Evolutionary conservation across 768 basidiomycete genomes (phyloP).

Genomic region (Amyloporia xantha): DNA sequence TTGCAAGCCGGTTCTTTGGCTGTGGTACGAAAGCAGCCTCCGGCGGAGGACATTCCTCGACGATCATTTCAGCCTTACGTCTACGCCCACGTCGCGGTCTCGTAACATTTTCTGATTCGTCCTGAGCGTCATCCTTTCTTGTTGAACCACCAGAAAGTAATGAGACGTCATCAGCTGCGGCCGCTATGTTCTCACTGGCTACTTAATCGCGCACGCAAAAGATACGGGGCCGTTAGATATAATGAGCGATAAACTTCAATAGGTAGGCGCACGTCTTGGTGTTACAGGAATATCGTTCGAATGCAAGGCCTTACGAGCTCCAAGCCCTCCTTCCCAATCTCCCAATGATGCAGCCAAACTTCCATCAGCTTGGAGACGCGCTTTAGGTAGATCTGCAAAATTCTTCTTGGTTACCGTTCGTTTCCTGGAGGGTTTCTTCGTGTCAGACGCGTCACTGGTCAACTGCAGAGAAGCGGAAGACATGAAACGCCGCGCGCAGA

Average conservation of each 20-base stretch:
- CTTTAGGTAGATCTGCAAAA: constrained; percentile 51
- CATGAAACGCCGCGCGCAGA: not conserved
- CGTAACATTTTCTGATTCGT: too few relatives aligned
- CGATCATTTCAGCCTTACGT: not conserved
- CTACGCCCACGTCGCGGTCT: not conserved
- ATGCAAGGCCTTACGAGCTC: constrained; percentile 1
- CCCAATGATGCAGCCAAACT: constrained; percentile 34
- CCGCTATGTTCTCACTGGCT: not conserved
- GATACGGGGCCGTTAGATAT: not conserved
- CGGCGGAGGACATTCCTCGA: not conserved
- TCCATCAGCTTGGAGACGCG: constrained; percentile 38
- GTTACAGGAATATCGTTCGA: not conserved
- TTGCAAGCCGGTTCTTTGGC: constrained; percentile 51
- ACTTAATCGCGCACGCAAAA: not conserved
- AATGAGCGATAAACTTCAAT: not conserved
- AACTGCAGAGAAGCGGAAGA: not conserved
- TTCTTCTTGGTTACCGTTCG: constrained; percentile 40
- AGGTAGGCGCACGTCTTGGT: constrained; percentile 12
- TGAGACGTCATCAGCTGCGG: not conserved
- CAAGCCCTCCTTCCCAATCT: constrained; percentile 34
- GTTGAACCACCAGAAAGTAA: not conserved
- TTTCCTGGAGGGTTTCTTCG: constrained; percentile 6
- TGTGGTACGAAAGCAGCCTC: not conserved
- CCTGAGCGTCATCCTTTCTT: not conserved
- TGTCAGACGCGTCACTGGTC: not conserved